Conservation (phyloP, 1,284 basidiomycete species). For the Vanrija sp. region DNA sequence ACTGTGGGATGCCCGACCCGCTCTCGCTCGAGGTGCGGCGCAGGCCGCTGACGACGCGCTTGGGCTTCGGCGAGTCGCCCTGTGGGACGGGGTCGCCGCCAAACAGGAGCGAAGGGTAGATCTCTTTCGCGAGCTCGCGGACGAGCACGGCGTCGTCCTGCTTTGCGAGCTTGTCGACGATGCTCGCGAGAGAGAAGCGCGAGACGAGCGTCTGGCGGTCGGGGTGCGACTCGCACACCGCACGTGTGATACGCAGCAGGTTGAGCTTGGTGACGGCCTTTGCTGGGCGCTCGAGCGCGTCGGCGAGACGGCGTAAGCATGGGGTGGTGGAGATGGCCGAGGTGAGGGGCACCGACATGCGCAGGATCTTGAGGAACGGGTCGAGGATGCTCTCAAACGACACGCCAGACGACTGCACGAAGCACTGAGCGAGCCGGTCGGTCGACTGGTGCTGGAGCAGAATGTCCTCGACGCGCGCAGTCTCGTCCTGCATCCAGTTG, state of each 20-base stretch:
- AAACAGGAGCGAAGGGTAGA: constrained; percentile 31
- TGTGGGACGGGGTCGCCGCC: constrained; percentile 10
- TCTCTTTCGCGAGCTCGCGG: constrained; percentile 58
- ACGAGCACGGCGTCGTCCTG: constrained; percentile 85
- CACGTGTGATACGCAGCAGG: constrained; percentile 76
- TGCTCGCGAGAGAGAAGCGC: constrained; percentile 68
- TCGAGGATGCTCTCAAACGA: constrained; percentile 95
- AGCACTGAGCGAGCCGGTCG: constrained; percentile 73
- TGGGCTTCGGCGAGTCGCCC: not conserved
- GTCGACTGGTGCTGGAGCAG: constrained; percentile 66
- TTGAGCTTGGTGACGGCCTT: constrained; percentile 88
- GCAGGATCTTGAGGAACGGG: constrained; percentile 81
- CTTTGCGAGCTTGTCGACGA: constrained; percentile 71
- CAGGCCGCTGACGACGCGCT: constrained; percentile 2
- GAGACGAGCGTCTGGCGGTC: constrained; percentile 76
- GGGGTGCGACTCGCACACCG: constrained; percentile 82
- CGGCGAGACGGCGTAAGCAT: constrained; percentile 82
- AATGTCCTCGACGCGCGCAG: constrained; percentile 84
- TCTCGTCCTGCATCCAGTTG: constrained; percentile 94
- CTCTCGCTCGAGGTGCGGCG: constrained; percentile 1
- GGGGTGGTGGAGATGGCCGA: constrained; percentile 68
- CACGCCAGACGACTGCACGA: constrained; percentile 80
- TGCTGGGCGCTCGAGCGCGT: constrained; percentile 66
- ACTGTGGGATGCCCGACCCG: not conserved
- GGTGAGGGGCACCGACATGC: constrained; percentile 70